Percentiles rank a stretch among this genome's conserved stretches.
phyloP scores from a whole-genome alignment of 805 yeast genomes.

The Starmera caribaea region DNA sequence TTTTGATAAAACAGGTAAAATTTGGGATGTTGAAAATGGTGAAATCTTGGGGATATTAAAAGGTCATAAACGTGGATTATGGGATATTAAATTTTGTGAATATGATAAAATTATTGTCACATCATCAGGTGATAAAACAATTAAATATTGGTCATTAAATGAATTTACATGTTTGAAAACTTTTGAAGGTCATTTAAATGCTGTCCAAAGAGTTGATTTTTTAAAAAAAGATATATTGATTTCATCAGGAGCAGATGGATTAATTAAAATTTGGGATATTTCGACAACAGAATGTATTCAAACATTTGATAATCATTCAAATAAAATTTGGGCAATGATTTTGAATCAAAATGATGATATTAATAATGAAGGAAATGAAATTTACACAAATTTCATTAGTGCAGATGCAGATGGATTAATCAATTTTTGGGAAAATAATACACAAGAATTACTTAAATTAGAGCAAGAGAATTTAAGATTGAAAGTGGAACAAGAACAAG shows the following conservation, averaged over 20 bases:
- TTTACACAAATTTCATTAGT: slow-evolving; percentile 36
- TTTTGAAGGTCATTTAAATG: slow-evolving; percentile 89
- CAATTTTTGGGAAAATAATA: slow-evolving; percentile 81
- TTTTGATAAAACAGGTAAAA: slow-evolving; percentile 83
- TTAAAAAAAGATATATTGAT: slow-evolving; percentile 57
- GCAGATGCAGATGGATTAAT: slow-evolving; percentile 96
- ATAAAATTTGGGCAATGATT: slow-evolving; percentile 89
- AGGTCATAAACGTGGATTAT: slow-evolving; percentile 91
- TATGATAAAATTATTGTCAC: slow-evolving; percentile 73
- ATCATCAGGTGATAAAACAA: slow-evolving; percentile 87
- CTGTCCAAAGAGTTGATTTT: slow-evolving; percentile 76
- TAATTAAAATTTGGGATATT: slow-evolving; percentile 84
- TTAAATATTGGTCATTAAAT: slow-evolving; percentile 78
- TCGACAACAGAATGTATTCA: slow-evolving; percentile 67
- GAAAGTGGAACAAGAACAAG: slow-evolving; percentile 82
- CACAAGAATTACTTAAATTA: slow-evolving; percentile 55
- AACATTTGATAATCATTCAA: slow-evolving; percentile 88
- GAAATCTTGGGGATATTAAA: slow-evolving; percentile 76
- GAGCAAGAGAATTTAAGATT: slow-evolving; percentile 40
- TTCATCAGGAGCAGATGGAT: slow-evolving; percentile 86
- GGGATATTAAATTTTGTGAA: slow-evolving; percentile 81
- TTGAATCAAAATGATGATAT: slow-evolving; percentile 54
- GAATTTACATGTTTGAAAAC: slow-evolving; percentile 73
- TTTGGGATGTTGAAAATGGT: slow-evolving; percentile 84
- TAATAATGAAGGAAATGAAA: background rate